Percentiles rank a stretch among this genome's conserved stretches.
Conservation (phyloP, 75 land plant species). For the Cunninghamia lanceolata region DNA sequence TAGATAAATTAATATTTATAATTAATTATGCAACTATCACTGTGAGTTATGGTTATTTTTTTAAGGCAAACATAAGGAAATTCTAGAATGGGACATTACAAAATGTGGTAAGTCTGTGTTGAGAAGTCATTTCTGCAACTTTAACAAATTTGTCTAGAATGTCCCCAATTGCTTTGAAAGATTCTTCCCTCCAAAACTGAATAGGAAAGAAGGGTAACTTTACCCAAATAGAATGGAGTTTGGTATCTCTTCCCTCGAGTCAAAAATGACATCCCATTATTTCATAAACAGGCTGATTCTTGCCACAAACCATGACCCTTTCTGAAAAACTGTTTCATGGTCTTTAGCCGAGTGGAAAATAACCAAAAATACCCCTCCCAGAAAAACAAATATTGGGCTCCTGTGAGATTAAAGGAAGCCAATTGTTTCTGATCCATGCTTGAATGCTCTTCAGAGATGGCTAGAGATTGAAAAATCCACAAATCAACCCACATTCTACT, state of each 20-base stretch:
- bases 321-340: not conserved
- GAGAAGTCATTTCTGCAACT: not conserved
- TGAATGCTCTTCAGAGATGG: not conserved
- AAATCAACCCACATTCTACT: not conserved
- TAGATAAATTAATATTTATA: no score
- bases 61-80: no score
- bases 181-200: not conserved
- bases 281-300: not conserved
- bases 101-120: not conserved
- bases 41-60: no score
- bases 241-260: not conserved
- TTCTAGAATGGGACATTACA: no score
- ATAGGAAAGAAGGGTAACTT: not conserved
- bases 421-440: not conserved
- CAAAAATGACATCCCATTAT: not conserved
- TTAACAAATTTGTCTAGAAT: not conserved
- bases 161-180: not conserved
- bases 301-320: not conserved
- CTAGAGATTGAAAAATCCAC: not conserved
- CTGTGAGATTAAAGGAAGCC: not conserved
- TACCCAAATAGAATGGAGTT: not conserved
- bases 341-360: not conserved
- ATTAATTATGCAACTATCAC: no score
- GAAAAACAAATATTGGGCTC: not conserved
- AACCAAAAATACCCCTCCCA: not conserved